These are phyloP conservation scores for Ophiostoma fasciatum DNA, from an alignment of 2,329 filamentous ascomycete genomes.

Conservation along the genomic window DNA sequence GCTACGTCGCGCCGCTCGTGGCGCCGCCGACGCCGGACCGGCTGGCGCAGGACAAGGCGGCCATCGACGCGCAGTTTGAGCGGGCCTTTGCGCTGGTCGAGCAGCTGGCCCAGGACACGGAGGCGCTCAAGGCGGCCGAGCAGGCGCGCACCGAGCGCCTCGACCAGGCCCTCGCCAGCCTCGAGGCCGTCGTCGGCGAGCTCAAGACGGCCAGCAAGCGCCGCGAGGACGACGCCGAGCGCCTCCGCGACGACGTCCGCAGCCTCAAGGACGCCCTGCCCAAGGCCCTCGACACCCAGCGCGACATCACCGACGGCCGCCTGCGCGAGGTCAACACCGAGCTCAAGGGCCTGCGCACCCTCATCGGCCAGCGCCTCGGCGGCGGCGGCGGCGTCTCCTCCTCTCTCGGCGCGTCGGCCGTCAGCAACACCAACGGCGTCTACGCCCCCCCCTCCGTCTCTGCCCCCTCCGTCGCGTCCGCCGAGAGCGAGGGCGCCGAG, in stretches of 20 bases:
- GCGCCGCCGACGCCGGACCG: slow-evolving; percentile 88
- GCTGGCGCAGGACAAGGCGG: slow-evolving; percentile 83
- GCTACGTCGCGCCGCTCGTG: slow-evolving; percentile 83
- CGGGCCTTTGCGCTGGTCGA: slow-evolving; percentile 84
- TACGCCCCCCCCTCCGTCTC: slow-evolving; percentile 19
- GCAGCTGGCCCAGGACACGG: slow-evolving; percentile 81
- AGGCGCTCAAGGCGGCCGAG: slow-evolving; percentile 75
- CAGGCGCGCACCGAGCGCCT: slow-evolving; percentile 69
- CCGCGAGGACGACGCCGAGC: slow-evolving; percentile 74
- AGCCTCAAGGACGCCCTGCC: slow-evolving; percentile 74
- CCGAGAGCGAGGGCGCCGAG: slow-evolving; percentile 12
- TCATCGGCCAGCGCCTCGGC: slow-evolving; percentile 54
- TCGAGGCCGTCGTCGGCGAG: slow-evolving; percentile 69
- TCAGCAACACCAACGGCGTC: slow-evolving; percentile 7
- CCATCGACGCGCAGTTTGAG: slow-evolving; percentile 86
- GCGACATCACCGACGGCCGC: slow-evolving; percentile 65
- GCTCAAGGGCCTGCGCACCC: slow-evolving; percentile 79
- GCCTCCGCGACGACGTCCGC: slow-evolving; percentile 75
- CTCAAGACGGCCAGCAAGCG: slow-evolving; percentile 69
- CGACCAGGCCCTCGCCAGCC: slow-evolving; percentile 65
- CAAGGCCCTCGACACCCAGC: slow-evolving; percentile 75
- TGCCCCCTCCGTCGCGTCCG: slow-evolving; percentile 7
- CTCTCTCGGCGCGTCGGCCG: background rate
- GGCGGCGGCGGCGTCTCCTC: slow-evolving; percentile 12
- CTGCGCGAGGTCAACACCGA: slow-evolving; percentile 77